Base-by-base conservation (phyloP, 805 yeast genomes). In the Teunomyces gatunensis region DNA sequence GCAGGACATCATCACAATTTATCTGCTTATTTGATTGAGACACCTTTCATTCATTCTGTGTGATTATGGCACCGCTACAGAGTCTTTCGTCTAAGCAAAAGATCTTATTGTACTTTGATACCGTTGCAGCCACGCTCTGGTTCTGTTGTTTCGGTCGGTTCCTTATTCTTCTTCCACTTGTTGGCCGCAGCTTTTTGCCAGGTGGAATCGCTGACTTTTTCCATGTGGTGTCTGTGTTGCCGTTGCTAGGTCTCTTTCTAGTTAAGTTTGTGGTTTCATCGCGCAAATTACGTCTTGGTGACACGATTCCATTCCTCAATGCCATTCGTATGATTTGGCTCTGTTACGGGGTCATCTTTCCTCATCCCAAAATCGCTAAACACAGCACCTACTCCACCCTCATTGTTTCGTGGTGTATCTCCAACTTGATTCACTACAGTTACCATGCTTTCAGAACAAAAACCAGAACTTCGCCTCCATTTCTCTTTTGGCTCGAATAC, bases 201-300 rank as follows among this genome's bases (percentile, higher is more conserved):
- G 89, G 85, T 5, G 90, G 89, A 0, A 80, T 85, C 10, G 87
- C 87, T 39, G 86, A 80, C 53, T 85, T 83, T 64, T 78, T 82
- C 54, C 77, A 72, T 41, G 65, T 65, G 9, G 71, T 73, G 25
- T 53, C 76, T 1, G 48, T 68, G 15, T 48, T 65, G 6, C 76
- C 77, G 9, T 54, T 70, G 13, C 41, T 62, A 2, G 65, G 60
- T 4, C 54, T 61, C 28, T 29, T 52, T 18, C 28, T 50, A 13
- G 45, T 54, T 9, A 59, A 58, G 25, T 25, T 57, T 4, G 56
- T 59, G 30, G 37, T 42, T 6, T 9, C 18, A 28, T 20, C 13
- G 5, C 40, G 15, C 2, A 44, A 21, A n/a, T 47, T 55, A 37
- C 13, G 48, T 9, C 10, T 34, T 4, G 27, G 42, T 1, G 65